Percentiles rank a stretch among this genome's conserved stretches.
These are phyloP conservation scores for Penicillium sp. DNA, from an alignment of 2,329 filamentous ascomycete species.

Conservation along the genomic window DNA sequence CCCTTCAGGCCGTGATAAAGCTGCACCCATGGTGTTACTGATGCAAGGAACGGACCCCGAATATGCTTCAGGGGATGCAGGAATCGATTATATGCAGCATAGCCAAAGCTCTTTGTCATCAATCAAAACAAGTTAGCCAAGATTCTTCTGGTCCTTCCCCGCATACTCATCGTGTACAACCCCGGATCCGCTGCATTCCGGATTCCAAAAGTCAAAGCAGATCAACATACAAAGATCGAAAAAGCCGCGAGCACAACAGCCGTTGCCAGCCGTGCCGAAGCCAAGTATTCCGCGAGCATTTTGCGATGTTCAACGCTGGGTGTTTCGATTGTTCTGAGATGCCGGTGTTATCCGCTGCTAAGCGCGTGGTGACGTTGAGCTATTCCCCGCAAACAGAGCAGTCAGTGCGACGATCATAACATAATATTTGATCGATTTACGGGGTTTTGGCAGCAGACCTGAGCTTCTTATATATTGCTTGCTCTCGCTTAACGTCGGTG, in stretches of 20 bases:
- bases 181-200: not conserved
- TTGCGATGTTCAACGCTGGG: not conserved
- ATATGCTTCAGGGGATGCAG: slow-evolving; percentile 32
- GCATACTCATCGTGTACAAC: not conserved
- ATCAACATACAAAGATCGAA: slow-evolving; percentile 6
- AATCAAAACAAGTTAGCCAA: not conserved
- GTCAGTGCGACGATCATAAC: not conserved
- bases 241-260: slow-evolving; percentile 1
- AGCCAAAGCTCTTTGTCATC: slow-evolving; percentile 22
- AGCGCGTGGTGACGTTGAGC: slow-evolving; percentile 1
- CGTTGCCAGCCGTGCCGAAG: slow-evolving; percentile 6
- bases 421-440: not conserved
- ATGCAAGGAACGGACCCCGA: slow-evolving; percentile 28
- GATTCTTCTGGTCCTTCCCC: not conserved
- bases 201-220: not conserved
- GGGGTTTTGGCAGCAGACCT: not conserved
- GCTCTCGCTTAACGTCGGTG: not conserved
- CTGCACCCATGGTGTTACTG: slow-evolving; percentile 49
- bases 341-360: slow-evolving; percentile 4
- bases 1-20: slow-evolving; percentile 73
- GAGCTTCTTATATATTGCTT: not conserved
- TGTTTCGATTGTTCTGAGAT: not conserved
- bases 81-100: slow-evolving; percentile 32
- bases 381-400: not conserved
- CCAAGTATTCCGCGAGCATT: slow-evolving; percentile 12